Percentiles rank a stretch among this genome's conserved stretches.
Conservation (phyloP, 2,329 filamentous ascomycete genomes). For the Fusarium incarnatum region DNA sequence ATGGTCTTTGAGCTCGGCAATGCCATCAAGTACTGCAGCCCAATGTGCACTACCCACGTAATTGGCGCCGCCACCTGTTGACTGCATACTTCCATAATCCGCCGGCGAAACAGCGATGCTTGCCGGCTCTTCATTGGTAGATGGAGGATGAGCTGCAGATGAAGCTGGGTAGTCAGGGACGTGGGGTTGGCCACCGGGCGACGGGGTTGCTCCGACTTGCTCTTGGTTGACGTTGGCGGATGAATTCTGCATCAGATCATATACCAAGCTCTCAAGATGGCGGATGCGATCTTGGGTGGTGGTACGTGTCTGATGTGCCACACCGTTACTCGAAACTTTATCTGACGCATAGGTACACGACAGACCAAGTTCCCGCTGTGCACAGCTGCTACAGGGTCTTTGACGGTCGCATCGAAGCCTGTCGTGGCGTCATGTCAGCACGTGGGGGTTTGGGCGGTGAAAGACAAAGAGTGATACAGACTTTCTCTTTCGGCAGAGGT, state of each 20-base stretch:
- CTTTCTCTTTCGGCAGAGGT: constrained; percentile 21
- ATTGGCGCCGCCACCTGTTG: constrained; percentile 37
- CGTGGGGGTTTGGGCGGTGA: neutral
- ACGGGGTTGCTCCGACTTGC: neutral
- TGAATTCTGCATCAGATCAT: constrained; percentile 42
- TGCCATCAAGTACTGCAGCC: constrained; percentile 55
- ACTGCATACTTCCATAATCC: constrained; percentile 49
- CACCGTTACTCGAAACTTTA: neutral
- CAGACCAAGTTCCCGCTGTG: constrained; percentile 5
- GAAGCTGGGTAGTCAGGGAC: neutral
- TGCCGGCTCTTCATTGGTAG: neutral
- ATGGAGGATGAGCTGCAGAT: neutral
- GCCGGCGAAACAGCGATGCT: constrained; percentile 8
- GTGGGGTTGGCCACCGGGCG: neutral
- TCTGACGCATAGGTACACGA: constrained; percentile 17
- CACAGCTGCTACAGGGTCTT: constrained; percentile 19
- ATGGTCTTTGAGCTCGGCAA: constrained; percentile 54
- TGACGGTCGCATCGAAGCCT: constrained; percentile 28
- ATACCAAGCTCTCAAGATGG: constrained; percentile 48
- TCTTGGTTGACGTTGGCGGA: neutral
- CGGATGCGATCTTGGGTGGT: constrained; percentile 22
- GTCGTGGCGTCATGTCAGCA: neutral
- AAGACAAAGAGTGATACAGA: neutral
- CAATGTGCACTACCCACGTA: constrained; percentile 56
- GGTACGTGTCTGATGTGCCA: neutral